These are phyloP conservation scores for Calendula officinalis DNA, from an alignment of 129 eudicot species.

Conservation along the genomic window DNA sequence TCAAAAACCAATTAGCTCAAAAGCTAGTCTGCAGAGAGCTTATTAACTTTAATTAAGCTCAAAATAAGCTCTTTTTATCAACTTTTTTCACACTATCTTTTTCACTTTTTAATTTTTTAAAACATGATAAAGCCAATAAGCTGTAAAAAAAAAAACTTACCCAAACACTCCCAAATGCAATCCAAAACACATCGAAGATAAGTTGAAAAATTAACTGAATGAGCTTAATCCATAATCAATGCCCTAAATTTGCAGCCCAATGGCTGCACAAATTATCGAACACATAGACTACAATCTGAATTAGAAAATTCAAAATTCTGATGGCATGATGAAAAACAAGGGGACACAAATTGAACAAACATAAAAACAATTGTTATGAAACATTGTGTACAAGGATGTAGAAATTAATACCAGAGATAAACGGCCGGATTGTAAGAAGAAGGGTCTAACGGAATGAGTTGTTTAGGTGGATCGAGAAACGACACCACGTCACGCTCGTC, in stretches of 20 bases:
- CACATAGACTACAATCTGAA: conserved; percentile 3
- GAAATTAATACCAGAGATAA: conserved; percentile 53
- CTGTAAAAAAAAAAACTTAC: too few relatives aligned
- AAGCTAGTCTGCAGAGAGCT: too few relatives aligned
- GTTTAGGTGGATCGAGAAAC: conserved; percentile 77
- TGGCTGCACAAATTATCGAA: conserved; percentile 1
- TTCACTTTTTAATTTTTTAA: too few relatives aligned
- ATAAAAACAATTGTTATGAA: not conserved
- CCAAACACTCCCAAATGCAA: too few relatives aligned
- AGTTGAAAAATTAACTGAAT: not conserved
- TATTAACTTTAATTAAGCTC: too few relatives aligned
- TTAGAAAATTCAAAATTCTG: not conserved
- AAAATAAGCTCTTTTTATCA: too few relatives aligned
- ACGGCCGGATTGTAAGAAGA: conserved; percentile 72
- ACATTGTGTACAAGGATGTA: not conserved
- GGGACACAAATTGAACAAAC: not conserved
- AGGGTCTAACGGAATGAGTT: conserved; percentile 68
- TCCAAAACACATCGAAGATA: not conserved
- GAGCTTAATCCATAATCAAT: conserved; percentile 1
- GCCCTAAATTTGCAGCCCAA: not conserved
- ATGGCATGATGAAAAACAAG: not conserved
- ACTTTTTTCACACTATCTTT: too few relatives aligned
- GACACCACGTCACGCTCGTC: conserved; percentile 67
- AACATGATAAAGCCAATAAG: too few relatives aligned
- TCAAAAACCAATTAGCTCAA: too few relatives aligned